A percentile compares a stretch with the other conserved stretches of the same genome.
phyloP scores from a whole-genome alignment of 306 rosid species.

The Corylus avellana region DNA sequence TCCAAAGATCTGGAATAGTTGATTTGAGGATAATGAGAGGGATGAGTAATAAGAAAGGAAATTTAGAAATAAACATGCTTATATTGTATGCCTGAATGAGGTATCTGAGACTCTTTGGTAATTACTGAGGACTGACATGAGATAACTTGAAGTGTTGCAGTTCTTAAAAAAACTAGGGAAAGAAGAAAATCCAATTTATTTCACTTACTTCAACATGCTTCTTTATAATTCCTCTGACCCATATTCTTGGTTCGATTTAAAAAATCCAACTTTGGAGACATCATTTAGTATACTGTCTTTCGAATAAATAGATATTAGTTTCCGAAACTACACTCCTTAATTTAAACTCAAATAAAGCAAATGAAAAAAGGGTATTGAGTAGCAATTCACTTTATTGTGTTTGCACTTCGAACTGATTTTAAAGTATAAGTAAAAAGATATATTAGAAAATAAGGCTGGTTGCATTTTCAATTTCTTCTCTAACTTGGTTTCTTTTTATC shows the following conservation, averaged over 20 bases:
- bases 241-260: too few species aligned
- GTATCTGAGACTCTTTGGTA: too few species aligned
- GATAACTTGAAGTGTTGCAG: too few species aligned
- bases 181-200: too few species aligned
- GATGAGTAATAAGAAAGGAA: not conserved
- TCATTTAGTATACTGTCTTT: too few species aligned
- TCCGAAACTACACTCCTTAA: too few species aligned
- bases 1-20: not conserved
- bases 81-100: not conserved
- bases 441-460: not conserved
- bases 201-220: too few species aligned
- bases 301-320: too few species aligned
- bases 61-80: not conserved
- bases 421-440: not conserved
- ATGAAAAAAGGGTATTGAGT: not conserved
- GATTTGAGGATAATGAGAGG: not conserved
- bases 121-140: too few species aligned
- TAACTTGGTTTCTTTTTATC: conserved; percentile 26
- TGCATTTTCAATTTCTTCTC: not conserved
- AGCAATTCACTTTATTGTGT: not conserved
- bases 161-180: too few species aligned
- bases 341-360: not conserved
- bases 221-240: too few species aligned
- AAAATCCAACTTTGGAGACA: too few species aligned
- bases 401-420: not conserved